These are phyloP conservation scores for Blumeria hordei DNA, from an alignment of 2,329 filamentous ascomycete species.

Conservation along the genomic window DNA sequence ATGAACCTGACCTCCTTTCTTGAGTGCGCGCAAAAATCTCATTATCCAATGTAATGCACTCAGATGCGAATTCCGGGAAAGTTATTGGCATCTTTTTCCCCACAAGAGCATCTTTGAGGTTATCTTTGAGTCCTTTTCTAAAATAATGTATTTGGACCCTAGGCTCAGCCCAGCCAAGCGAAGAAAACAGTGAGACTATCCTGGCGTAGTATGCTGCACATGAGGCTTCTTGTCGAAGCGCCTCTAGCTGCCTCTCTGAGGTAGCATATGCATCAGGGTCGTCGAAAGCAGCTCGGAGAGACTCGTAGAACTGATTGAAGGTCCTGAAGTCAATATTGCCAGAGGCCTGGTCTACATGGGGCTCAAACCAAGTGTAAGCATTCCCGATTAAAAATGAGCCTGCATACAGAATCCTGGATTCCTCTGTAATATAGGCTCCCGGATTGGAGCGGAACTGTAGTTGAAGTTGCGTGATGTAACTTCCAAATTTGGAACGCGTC, in stretches of 20 bases:
- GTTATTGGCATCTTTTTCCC: background rate
- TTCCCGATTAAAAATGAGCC: background rate
- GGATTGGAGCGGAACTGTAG: background rate
- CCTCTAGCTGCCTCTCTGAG: background rate
- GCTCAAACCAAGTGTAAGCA: background rate
- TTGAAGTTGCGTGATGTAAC: background rate
- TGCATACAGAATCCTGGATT: background rate
- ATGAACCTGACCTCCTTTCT: background rate
- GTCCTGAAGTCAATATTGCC: background rate
- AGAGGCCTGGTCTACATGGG: background rate
- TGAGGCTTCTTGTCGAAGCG: background rate
- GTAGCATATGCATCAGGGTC: background rate
- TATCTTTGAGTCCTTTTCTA: background rate
- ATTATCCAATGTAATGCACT: background rate
- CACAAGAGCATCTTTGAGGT: too few relatives aligned
- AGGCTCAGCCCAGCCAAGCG: background rate
- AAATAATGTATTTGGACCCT: background rate
- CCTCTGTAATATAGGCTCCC: background rate
- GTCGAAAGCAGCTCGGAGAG: background rate
- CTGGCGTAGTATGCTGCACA: background rate
- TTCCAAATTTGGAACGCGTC: background rate
- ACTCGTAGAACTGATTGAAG: background rate
- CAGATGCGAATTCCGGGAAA: background rate
- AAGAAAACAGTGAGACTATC: background rate
- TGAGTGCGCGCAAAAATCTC: background rate